Evolutionary conservation across 2,329 filamentous ascomycete genomes (phyloP).

Genomic region (Colletotrichum orbiculare): DNA sequence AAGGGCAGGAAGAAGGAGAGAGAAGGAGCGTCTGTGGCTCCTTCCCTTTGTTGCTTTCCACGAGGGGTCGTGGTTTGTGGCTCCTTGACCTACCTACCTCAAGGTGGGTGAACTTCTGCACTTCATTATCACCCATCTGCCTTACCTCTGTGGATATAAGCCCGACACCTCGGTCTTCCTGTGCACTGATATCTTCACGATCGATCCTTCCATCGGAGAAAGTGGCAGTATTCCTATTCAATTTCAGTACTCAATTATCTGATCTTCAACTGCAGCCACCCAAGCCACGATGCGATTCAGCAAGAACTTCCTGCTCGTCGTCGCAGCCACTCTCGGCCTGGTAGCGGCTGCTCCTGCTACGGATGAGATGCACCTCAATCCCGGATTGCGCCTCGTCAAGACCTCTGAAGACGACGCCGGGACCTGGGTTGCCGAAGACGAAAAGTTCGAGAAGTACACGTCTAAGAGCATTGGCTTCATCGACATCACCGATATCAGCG

Average conservation of each 20-base stretch:
- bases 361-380: conserved; percentile 15
- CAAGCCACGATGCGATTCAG: conserved; percentile 32
- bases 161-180: too few relatives aligned
- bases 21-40: too few relatives aligned
- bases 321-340: conserved; percentile 35
- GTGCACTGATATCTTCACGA: too few relatives aligned
- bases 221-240: not conserved
- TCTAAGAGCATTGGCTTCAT: conserved; percentile 50
- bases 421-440: conserved; percentile 52
- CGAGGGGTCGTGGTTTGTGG: too few relatives aligned
- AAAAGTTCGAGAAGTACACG: conserved; percentile 49
- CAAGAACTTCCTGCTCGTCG: conserved; percentile 28
- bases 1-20: too few relatives aligned
- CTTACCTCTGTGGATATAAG: too few relatives aligned
- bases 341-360: conserved; percentile 30
- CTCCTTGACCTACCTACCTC: too few relatives aligned
- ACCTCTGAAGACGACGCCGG: conserved; percentile 50
- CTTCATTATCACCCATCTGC: too few relatives aligned
- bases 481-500: conserved; percentile 54
- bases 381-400: conserved; percentile 50
- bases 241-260: not conserved
- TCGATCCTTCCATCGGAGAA: too few relatives aligned
- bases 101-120: too few relatives aligned
- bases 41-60: too few relatives aligned
- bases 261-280: not conserved